phyloP scores from a whole-genome alignment of 2,329 filamentous ascomycete genomes.

The Dactylellina cionopaga region DNA sequence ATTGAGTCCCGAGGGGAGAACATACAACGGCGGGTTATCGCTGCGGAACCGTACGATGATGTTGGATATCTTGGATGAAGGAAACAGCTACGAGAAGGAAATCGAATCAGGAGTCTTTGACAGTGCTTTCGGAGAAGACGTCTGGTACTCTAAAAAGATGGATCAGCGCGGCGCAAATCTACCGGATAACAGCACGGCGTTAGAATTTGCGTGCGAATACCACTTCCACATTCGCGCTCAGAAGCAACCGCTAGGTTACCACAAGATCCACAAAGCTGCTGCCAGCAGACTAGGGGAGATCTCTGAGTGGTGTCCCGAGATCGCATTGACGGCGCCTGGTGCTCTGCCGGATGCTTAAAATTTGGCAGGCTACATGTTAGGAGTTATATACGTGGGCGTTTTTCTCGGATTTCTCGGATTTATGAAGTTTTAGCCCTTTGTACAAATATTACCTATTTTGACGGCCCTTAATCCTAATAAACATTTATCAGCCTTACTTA shows the following conservation, averaged over 20 bases:
- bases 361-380: no score
- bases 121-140: constrained; percentile 58
- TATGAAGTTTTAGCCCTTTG: no score
- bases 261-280: constrained; percentile 57
- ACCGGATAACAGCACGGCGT: constrained; percentile 56
- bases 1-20: constrained; percentile 53
- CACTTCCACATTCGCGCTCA: constrained; percentile 55
- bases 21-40: constrained; percentile 61
- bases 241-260: constrained; percentile 58
- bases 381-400: no score
- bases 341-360: no score
- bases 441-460: no score
- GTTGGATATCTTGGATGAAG: constrained; percentile 53
- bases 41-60: constrained; percentile 59
- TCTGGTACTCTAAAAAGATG: constrained; percentile 59
- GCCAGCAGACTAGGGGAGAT: constrained; percentile 56
- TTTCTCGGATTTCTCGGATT: no score
- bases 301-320: constrained; percentile 58
- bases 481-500: no score
- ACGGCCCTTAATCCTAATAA: no score
- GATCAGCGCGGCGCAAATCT: constrained; percentile 55
- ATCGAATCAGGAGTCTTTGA: constrained; percentile 49
- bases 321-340: constrained; percentile 22
- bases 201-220: constrained; percentile 58
- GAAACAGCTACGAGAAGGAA: constrained; percentile 49